These are phyloP conservation scores for Aureobasidium sp. DNA, from an alignment of 2,329 filamentous ascomycete genomes.

Conservation along the genomic window DNA sequence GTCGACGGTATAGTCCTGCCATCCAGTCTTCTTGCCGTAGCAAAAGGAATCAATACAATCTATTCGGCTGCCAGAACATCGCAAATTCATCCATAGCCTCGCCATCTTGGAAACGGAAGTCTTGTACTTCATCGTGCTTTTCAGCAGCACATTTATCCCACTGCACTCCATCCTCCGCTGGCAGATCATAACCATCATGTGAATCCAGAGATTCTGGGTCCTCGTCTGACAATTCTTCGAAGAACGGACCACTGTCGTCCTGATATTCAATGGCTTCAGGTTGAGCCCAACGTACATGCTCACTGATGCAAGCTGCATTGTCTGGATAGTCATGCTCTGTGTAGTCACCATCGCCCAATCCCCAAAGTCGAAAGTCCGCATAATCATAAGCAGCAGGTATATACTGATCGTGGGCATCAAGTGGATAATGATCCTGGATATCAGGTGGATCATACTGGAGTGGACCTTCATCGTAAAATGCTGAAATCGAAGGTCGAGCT, in stretches of 20 bases:
- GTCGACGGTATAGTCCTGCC: neutral
- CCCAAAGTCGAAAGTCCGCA: neutral
- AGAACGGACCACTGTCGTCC: neutral
- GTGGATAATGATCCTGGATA: neutral
- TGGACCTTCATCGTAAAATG: neutral
- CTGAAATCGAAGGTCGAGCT: neutral
- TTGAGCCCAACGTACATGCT: neutral
- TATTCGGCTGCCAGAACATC: conserved; percentile 41
- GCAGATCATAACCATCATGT: neutral
- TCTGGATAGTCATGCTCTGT: neutral
- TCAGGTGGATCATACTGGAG: neutral
- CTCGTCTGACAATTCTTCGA: neutral
- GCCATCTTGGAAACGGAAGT: neutral
- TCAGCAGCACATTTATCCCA: neutral
- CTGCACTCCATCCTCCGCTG: conserved; percentile 4
- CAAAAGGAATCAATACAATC: conserved; percentile 32
- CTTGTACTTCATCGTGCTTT: neutral
- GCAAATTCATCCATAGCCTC: conserved; percentile 22
- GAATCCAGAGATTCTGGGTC: neutral
- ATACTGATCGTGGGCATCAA: neutral
- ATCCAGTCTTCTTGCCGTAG: neutral
- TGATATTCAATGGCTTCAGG: neutral
- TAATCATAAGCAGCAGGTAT: neutral
- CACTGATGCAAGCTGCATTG: neutral
- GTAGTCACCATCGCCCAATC: neutral